phyloP scores from a whole-genome alignment of 805 yeast species.

The Myxozyma kluyveri region DNA sequence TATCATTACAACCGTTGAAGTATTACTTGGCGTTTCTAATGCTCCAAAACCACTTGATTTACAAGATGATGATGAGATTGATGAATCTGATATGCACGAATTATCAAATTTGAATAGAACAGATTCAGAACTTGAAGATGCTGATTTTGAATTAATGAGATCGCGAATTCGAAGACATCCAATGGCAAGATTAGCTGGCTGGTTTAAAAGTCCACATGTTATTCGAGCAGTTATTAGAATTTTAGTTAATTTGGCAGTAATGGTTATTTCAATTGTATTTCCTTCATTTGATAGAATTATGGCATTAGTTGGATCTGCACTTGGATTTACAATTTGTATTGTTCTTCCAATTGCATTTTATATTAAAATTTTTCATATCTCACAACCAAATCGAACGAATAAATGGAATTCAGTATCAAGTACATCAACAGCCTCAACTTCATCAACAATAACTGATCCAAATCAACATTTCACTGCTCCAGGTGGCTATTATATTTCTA shows the following conservation, averaged over 20 bases:
- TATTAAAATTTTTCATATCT: conserved; percentile 55
- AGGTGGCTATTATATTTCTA: conserved; percentile 10
- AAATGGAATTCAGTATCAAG: too few relatives aligned
- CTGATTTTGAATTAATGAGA: not conserved
- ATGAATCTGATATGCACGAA: too few relatives aligned
- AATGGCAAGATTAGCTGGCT: not conserved
- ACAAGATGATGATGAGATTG: not conserved
- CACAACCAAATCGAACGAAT: too few relatives aligned
- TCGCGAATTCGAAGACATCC: conserved; percentile 4
- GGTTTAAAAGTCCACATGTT: conserved; percentile 3
- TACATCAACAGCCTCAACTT: too few relatives aligned
- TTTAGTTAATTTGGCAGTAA: conserved; percentile 55
- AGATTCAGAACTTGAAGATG: too few relatives aligned
- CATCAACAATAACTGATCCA: too few relatives aligned
- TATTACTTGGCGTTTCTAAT: conserved; percentile 43
- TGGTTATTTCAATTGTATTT: conserved; percentile 58
- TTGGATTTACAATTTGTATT: conserved; percentile 76
- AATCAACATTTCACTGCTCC: too few relatives aligned
- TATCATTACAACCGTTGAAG: conserved; percentile 66
- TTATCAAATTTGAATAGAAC: too few relatives aligned
- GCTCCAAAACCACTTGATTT: conserved; percentile 11
- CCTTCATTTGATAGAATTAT: conserved; percentile 81
- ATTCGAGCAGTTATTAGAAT: conserved; percentile 40
- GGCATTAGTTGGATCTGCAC: conserved; percentile 75
- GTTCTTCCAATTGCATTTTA: conserved; percentile 76